These are phyloP conservation scores for Ceraceosorus guamensis DNA, from an alignment of 1,284 basidiomycete species.

Conservation along the genomic window DNA sequence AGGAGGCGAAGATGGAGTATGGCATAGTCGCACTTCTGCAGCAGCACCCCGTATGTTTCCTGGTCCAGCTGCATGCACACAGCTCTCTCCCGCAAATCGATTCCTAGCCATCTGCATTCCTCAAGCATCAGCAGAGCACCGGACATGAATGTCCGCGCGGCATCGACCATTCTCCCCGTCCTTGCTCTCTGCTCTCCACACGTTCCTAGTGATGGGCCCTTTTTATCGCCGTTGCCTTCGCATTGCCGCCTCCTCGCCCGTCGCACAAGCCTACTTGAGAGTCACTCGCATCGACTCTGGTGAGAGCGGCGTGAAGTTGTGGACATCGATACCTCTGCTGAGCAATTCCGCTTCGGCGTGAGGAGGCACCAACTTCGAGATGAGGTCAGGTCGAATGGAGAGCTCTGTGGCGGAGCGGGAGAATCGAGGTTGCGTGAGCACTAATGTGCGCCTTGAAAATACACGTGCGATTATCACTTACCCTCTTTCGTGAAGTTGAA, in stretches of 20 bases:
- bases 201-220: background rate
- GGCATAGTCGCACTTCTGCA: too few relatives aligned
- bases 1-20: too few relatives aligned
- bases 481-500: constrained; percentile 96
- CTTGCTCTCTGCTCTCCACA: too few relatives aligned
- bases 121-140: too few relatives aligned
- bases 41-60: too few relatives aligned
- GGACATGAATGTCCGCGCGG: too few relatives aligned
- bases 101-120: too few relatives aligned
- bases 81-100: too few relatives aligned
- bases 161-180: too few relatives aligned
- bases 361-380: constrained; percentile 78
- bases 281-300: constrained; percentile 46
- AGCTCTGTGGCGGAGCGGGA: constrained; percentile 60
- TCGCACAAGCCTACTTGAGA: constrained; percentile 38
- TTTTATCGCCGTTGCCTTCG: constrained; percentile 7
- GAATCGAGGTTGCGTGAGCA: background rate
- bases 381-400: constrained; percentile 89
- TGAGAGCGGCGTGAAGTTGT: constrained; percentile 62
- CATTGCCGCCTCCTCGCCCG: constrained; percentile 2
- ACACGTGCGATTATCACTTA: constrained; percentile 50
- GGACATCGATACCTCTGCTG: constrained; percentile 75
- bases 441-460: background rate
- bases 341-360: constrained; percentile 81
- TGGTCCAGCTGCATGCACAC: too few relatives aligned